Percentiles rank a stretch among this genome's conserved stretches.
phyloP scores from a whole-genome alignment of 1,139 yeast species.

The Saccharomyces pastorianus region DNA sequence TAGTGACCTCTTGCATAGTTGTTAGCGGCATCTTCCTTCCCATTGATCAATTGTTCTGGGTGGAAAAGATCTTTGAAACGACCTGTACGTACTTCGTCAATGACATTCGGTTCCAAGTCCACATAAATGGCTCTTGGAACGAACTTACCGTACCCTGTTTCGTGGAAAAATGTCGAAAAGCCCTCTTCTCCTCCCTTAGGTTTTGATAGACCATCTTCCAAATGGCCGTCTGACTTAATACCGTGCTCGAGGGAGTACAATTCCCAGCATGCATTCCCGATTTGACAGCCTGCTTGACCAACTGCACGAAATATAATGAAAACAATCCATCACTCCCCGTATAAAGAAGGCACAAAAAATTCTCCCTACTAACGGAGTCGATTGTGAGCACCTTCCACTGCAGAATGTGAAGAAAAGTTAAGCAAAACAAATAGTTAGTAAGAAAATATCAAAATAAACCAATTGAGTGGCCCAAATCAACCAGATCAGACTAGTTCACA shows the following conservation, averaged over 20 bases:
- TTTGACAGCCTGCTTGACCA: conserved; percentile 90
- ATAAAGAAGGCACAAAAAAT: too few relatives aligned
- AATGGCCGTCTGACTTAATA: conserved; percentile 75
- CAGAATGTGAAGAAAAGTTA: not conserved
- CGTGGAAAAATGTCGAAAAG: conserved; percentile 90
- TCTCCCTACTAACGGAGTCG: not conserved
- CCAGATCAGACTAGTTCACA: not conserved
- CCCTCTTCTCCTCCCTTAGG: conserved; percentile 93
- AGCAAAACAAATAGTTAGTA: not conserved
- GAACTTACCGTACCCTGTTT: conserved; percentile 92
- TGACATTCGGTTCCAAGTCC: conserved; percentile 94
- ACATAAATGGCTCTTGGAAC: conserved; percentile 97
- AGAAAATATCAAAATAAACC: not conserved
- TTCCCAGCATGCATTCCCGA: conserved; percentile 99
- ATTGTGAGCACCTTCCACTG: not conserved
- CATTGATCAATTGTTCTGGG: conserved; percentile 93
- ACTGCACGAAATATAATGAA: conserved; percentile 15
- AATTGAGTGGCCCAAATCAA: not conserved
- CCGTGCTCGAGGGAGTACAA: conserved; percentile 95
- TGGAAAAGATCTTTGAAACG: conserved; percentile 86
- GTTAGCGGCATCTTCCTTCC: conserved; percentile 99
- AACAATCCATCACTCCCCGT: not conserved
- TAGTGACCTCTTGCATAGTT: conserved; percentile 98
- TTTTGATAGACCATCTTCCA: conserved; percentile 64
- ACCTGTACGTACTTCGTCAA: conserved; percentile 96